Conservation (phyloP, 177 flowering plant species). For the Vitis hybrid region DNA sequence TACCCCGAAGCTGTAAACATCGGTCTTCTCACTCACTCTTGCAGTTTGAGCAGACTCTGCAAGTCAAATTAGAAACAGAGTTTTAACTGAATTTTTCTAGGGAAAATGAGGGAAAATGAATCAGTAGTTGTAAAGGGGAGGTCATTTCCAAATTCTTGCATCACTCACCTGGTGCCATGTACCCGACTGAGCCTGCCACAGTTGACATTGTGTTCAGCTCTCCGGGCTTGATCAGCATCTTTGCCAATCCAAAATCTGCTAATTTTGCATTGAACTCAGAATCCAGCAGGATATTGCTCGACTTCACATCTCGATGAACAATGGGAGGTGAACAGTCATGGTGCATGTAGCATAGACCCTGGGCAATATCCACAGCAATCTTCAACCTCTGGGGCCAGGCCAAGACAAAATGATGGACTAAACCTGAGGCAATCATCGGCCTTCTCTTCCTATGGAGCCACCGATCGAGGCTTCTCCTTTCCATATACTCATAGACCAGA, state of each 20-base stretch:
- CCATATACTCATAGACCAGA: constrained; percentile 77
- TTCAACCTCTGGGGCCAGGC: constrained; percentile 74
- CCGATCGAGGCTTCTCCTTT: constrained; percentile 53
- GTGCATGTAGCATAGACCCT: constrained; percentile 83
- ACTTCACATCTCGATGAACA: constrained; percentile 75
- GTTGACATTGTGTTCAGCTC: constrained; percentile 48
- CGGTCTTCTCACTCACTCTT: constrained; percentile 67
- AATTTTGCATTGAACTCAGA: constrained; percentile 63
- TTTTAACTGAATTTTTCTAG: not conserved
- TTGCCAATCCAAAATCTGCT: constrained; percentile 88
- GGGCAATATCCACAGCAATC: constrained; percentile 76
- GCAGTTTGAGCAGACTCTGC: constrained; percentile 65
- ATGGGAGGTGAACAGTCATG: constrained; percentile 69
- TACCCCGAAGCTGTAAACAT: constrained; percentile 85
- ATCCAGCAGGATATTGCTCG: constrained; percentile 77
- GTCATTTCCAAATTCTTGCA: not conserved
- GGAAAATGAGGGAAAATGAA: not conserved
- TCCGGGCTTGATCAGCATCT: constrained; percentile 41
- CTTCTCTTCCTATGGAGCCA: constrained; percentile 55
- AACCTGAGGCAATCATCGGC: not conserved
- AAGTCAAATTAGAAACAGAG: not conserved
- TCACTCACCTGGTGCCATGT: constrained; percentile 78
- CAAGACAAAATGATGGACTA: constrained; percentile 21
- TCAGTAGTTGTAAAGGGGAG: too few species aligned
- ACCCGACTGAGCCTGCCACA: constrained; percentile 76